phyloP scores from a whole-genome alignment of 179 eudicot genomes.

The Nepenthes alata region DNA sequence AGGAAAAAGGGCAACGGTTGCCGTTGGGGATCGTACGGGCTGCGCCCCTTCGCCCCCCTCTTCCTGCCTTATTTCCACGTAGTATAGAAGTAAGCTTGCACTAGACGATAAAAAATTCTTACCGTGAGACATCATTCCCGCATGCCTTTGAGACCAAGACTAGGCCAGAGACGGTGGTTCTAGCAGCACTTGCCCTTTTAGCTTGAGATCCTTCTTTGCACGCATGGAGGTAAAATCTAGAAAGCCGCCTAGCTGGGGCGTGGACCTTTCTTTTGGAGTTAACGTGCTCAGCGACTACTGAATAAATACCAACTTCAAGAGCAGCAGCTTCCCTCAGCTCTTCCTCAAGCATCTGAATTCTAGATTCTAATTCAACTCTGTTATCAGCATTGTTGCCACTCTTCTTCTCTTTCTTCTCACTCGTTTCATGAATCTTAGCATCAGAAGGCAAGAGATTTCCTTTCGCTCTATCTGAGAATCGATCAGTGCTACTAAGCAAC shows the following conservation, averaged over 20 bases:
- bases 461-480: slow-evolving; percentile 16
- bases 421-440: slow-evolving; percentile 23
- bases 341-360: slow-evolving; percentile 61
- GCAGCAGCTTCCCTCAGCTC: slow-evolving; percentile 81
- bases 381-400: slow-evolving; percentile 20
- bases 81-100: too few species aligned
- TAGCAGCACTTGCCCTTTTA: slow-evolving; percentile 66
- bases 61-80: too few species aligned
- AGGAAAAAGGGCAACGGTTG: too few species aligned
- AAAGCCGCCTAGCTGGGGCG: slow-evolving; percentile 74
- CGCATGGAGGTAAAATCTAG: slow-evolving; percentile 63
- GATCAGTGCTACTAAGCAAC: slow-evolving; percentile 14
- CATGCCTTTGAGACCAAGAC: slow-evolving; percentile 78
- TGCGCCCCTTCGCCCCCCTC: too few species aligned
- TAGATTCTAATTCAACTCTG: slow-evolving; percentile 36
- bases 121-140: slow-evolving; percentile 89
- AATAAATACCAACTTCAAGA: slow-evolving; percentile 58
- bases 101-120: background rate
- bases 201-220: slow-evolving; percentile 32
- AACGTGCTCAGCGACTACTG: slow-evolving; percentile 66
- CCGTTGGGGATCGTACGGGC: too few species aligned
- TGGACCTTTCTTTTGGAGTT: slow-evolving; percentile 80
- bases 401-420: slow-evolving; percentile 32
- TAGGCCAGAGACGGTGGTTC: slow-evolving; percentile 55
- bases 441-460: slow-evolving; percentile 16